Evolutionary conservation across 805 yeast species (phyloP).

Genomic region (Ogataea populi-albae): DNA sequence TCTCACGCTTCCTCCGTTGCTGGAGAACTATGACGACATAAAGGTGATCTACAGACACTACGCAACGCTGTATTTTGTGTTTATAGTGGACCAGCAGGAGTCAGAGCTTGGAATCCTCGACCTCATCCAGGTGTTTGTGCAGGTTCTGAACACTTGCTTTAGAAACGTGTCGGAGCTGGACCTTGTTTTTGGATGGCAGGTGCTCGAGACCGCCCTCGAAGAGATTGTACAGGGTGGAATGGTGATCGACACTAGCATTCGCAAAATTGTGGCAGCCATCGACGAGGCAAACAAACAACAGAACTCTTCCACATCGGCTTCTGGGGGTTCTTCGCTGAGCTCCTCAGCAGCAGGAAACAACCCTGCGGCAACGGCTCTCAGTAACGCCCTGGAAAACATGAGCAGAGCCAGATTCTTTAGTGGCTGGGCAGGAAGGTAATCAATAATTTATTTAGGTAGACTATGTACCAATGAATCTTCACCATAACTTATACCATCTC

Average conservation of each 20-base stretch:
- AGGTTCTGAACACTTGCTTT: constrained; percentile 89
- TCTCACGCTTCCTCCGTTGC: constrained; percentile 80
- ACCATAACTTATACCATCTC: constrained; percentile 28
- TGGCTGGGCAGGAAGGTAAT: constrained; percentile 15
- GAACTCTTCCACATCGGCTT: constrained; percentile 24
- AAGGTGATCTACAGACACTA: constrained; percentile 91
- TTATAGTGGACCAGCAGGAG: constrained; percentile 94
- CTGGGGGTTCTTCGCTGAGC: constrained; percentile 10
- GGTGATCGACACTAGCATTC: constrained; percentile 91
- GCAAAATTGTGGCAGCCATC: constrained; percentile 76
- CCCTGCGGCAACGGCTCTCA: constrained; percentile 5
- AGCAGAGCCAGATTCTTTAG: constrained; percentile 12
- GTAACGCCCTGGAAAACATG: constrained; percentile 11
- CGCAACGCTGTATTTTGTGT: constrained; percentile 94
- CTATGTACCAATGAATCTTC: too few relatives aligned
- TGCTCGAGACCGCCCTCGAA: constrained; percentile 81
- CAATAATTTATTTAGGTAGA: too few relatives aligned
- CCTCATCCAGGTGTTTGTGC: constrained; percentile 94
- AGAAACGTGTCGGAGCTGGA: constrained; percentile 94
- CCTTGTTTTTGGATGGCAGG: constrained; percentile 98
- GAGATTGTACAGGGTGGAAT: constrained; percentile 97
- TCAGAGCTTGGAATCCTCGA: constrained; percentile 92
- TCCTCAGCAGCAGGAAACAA: constrained; percentile 28
- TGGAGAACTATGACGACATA: constrained; percentile 65
- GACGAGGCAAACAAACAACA: constrained; percentile 65